phyloP scores from a whole-genome alignment of 495 filamentous ascomycete genomes.

The Annulohypoxylon bovei region DNA sequence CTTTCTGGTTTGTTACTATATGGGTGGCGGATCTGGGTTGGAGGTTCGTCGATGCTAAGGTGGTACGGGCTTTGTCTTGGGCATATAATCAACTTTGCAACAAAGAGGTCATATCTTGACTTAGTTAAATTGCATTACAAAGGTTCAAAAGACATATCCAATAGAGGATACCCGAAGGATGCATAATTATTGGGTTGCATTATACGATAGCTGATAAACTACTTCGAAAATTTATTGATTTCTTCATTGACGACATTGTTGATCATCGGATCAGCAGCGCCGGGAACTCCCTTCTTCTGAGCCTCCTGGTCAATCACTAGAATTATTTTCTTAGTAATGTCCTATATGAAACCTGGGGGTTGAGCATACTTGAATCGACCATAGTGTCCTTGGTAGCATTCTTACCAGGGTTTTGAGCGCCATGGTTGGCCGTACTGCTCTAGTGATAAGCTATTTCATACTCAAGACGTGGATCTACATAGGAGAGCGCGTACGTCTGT shows the following conservation, averaged over 20 bases:
- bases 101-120: too few relatives aligned
- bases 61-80: neutral
- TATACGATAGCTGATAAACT: too few relatives aligned
- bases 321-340: neutral
- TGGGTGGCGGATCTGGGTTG: neutral
- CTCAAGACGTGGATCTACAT: neutral
- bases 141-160: neutral
- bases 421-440: constrained; percentile 46
- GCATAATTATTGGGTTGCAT: neutral
- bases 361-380: constrained; percentile 41
- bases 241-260: neutral
- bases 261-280: neutral
- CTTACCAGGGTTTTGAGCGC: constrained; percentile 43
- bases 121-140: too few relatives aligned
- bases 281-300: constrained; percentile 43
- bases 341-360: neutral
- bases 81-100: neutral
- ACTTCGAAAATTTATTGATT: neutral
- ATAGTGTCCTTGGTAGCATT: constrained; percentile 45
- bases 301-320: constrained; percentile 45
- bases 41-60: neutral
- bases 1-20: neutral
- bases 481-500: constrained; percentile 25
- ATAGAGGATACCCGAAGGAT: neutral
- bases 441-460: neutral